Evolutionary conservation across 106 monocot species (phyloP), one percentile per base, ranked within the genome.

Genomic region (Posidonia australis): DNA sequence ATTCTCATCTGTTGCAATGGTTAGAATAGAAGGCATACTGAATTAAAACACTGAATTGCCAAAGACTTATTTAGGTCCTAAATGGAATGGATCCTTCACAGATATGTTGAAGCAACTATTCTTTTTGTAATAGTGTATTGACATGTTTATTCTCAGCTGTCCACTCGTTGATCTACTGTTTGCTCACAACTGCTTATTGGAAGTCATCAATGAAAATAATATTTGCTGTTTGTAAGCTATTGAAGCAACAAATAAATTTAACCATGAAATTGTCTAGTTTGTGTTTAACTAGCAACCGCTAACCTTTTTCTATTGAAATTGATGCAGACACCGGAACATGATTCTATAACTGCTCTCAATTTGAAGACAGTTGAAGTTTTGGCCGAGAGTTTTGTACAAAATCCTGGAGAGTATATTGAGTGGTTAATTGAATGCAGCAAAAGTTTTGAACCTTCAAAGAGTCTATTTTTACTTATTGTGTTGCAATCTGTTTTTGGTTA

Each of bases 381-480:
- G 61, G 74, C 93, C 44, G 69, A 77, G 54, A 76, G 30, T 22
- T 81, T 93, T 32, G 0, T 58, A 11, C 62, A 47, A 69, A 74
- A 77, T 55, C 89, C 89, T 61, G 67, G 65, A 57, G 67, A 61
- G 19, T 55, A 89, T 69, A 71, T 81, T 12, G 66, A 77, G 48
- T 93, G 93, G 89, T 65, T 93, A 67, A 68, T 64, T 25, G 77
- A 79, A 21, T 86, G 85, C 58, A 70, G 83, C 66, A 78, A 63
- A 25, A 54, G n/a, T 26, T 77, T 19, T 62, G 64, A 68, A 56
- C 44, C 66, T 6, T 89, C 86, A 1, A 86, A 68, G 67, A 75
- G 54, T 64, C 80, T 89, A 47, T 80, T 89, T 57, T 79, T 84
- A 10, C 63, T 77, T 58, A 75, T 89, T 27, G 60, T 89, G n/a